Evolutionary conservation across 306 rosid species (phyloP).

Genomic region (Malus orientalis): DNA sequence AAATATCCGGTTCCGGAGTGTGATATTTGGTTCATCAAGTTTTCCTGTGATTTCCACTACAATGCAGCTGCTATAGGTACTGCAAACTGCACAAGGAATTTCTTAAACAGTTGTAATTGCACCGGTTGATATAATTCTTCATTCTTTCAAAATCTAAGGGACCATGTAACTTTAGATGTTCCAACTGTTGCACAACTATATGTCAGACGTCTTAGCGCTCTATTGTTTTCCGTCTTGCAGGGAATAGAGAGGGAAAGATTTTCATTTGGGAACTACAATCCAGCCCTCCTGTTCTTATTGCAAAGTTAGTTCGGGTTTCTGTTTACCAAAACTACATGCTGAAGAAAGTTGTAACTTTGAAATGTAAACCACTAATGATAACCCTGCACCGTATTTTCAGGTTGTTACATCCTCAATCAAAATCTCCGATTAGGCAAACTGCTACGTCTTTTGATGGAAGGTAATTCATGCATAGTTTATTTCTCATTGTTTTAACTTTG

Average conservation of each 20-base stretch:
- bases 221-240: conserved; percentile 25
- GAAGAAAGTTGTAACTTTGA: neutral
- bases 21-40: conserved; percentile 97
- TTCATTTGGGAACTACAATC: conserved; percentile 93
- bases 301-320: conserved; percentile 39
- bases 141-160: neutral
- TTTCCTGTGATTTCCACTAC: conserved; percentile 85
- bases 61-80: conserved; percentile 75
- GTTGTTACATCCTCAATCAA: conserved; percentile 78
- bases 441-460: conserved; percentile 92
- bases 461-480: conserved; percentile 27
- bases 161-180: neutral
- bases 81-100: neutral
- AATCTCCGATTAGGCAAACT: conserved; percentile 83
- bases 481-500: neutral
- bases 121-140: neutral
- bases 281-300: conserved; percentile 75
- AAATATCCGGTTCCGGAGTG: conserved; percentile 95
- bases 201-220: neutral
- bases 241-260: conserved; percentile 87
- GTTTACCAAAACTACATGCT: neutral
- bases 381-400: conserved; percentile 27
- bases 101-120: neutral
- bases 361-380: neutral
- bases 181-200: neutral